phyloP scores from a whole-genome alignment of 228 moss, liverwort and hornwort species.

The Sphagnum fallax region DNA sequence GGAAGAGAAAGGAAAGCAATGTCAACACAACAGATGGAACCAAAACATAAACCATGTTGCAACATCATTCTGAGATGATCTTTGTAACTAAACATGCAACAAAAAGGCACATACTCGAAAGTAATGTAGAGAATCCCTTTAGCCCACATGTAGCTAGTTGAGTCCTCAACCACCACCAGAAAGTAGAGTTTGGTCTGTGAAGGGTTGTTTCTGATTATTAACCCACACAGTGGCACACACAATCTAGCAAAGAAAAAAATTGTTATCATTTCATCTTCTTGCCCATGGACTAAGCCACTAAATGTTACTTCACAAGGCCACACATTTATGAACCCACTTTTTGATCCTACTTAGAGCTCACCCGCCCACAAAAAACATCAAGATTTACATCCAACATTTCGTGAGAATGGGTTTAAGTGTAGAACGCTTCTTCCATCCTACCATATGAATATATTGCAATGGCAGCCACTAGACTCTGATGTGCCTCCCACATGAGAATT shows the following conservation, averaged over 20 bases:
- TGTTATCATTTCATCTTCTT: constrained; percentile 28
- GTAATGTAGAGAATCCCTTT: constrained; percentile 67
- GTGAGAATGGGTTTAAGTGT: neutral
- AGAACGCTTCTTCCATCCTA: constrained; percentile 13
- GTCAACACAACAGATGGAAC: neutral
- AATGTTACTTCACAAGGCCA: constrained; percentile 69
- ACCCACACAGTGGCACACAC: constrained; percentile 47
- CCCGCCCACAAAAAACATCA: constrained; percentile 49
- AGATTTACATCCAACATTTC: no score
- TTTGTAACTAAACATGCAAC: no score
- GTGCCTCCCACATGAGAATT: constrained; percentile 62
- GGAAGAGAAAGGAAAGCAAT: neutral
- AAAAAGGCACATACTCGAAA: constrained; percentile 54
- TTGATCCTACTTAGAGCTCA: constrained; percentile 92
- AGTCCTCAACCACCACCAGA: constrained; percentile 71
- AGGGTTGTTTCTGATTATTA: constrained; percentile 42
- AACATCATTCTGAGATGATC: no score
- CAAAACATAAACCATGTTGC: neutral
- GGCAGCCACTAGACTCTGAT: constrained; percentile 70
- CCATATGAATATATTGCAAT: constrained; percentile 73
- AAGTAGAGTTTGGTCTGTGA: constrained; percentile 72
- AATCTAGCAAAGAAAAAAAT: constrained; percentile 48
- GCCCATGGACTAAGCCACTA: constrained; percentile 46
- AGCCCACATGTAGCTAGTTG: constrained; percentile 81
- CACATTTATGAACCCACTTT: constrained; percentile 75